Evolutionary conservation across 1,284 basidiomycete species (phyloP).

Genomic region (Cryptococcus sp.): DNA sequence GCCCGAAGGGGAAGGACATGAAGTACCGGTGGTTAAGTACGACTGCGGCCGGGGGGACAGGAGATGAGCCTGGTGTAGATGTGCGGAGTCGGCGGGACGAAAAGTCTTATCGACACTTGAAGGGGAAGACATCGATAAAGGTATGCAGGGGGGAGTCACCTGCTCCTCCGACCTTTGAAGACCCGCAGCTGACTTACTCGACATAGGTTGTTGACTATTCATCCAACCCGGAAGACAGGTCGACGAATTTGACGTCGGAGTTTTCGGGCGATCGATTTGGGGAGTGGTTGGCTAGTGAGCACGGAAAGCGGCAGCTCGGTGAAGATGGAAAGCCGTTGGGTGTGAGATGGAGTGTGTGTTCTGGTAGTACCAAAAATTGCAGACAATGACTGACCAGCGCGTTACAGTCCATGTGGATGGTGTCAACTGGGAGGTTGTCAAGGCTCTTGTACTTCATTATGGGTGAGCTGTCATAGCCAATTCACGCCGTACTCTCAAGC

Average conservation of each 20-base stretch:
- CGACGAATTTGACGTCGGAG: constrained; percentile 41
- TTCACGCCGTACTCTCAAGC: neutral
- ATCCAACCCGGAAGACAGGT: constrained; percentile 36
- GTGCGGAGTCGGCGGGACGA: constrained; percentile 43
- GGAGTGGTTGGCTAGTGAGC: constrained; percentile 41
- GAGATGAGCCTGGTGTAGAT: constrained; percentile 51
- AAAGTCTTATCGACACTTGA: constrained; percentile 40
- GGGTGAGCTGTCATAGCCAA: constrained; percentile 23
- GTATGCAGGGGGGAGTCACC: constrained; percentile 16
- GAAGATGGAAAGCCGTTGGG: constrained; percentile 36
- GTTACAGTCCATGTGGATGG: constrained; percentile 45
- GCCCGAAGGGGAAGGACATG: too few relatives aligned
- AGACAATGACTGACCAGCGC: neutral
- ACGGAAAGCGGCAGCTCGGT: constrained; percentile 26
- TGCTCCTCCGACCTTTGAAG: neutral
- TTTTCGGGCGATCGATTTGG: constrained; percentile 41
- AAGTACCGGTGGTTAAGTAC: constrained; percentile 35
- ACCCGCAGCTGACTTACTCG: neutral
- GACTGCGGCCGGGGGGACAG: constrained; percentile 36
- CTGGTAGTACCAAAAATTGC: neutral
- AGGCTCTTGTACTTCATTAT: constrained; percentile 43
- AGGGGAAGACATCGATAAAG: constrained; percentile 30
- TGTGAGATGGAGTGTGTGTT: constrained; percentile 43
- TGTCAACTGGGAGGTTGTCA: constrained; percentile 49
- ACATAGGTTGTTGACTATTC: constrained; percentile 47